Evolutionary conservation across 352 stramenopile species (phyloP).

Genomic region (Phytopythium ostracodes): DNA sequence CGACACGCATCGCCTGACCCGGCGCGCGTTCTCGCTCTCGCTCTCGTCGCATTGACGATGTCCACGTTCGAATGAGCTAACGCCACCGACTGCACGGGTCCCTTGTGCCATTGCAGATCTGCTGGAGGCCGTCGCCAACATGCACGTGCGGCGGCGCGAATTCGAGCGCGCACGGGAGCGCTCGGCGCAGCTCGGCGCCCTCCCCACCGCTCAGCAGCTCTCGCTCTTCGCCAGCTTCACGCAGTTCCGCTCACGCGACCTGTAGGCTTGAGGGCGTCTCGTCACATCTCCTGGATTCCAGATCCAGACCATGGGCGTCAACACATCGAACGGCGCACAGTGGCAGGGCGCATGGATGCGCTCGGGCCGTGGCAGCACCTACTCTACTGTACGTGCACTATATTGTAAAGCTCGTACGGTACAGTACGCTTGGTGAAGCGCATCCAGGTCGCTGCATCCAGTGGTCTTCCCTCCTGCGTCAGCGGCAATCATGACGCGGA

Average conservation of each 20-base stretch:
- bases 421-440: too few relatives aligned
- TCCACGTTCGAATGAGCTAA: background rate
- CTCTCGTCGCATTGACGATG: background rate
- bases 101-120: slow-evolving; percentile 18
- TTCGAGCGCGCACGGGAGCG: slow-evolving; percentile 26
- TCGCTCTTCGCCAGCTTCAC: slow-evolving; percentile 28
- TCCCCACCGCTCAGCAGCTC: slow-evolving; percentile 25
- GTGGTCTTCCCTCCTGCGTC: too few relatives aligned
- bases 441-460: too few relatives aligned
- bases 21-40: background rate
- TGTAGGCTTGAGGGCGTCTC: background rate
- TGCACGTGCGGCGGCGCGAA: slow-evolving; percentile 35
- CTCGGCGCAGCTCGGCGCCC: slow-evolving; percentile 23
- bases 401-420: too few relatives aligned
- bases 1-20: background rate
- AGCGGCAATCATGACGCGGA: too few relatives aligned
- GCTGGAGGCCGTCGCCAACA: slow-evolving; percentile 38
- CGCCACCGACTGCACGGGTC: background rate
- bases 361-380: too few relatives aligned
- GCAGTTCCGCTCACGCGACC: slow-evolving; percentile 16
- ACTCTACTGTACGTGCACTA: too few relatives aligned
- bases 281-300: slow-evolving; percentile 1
- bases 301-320: background rate
- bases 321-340: too few relatives aligned
- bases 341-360: too few relatives aligned